phyloP scores from a whole-genome alignment of 2,329 filamentous ascomycete species.

The Moelleriella libera region DNA sequence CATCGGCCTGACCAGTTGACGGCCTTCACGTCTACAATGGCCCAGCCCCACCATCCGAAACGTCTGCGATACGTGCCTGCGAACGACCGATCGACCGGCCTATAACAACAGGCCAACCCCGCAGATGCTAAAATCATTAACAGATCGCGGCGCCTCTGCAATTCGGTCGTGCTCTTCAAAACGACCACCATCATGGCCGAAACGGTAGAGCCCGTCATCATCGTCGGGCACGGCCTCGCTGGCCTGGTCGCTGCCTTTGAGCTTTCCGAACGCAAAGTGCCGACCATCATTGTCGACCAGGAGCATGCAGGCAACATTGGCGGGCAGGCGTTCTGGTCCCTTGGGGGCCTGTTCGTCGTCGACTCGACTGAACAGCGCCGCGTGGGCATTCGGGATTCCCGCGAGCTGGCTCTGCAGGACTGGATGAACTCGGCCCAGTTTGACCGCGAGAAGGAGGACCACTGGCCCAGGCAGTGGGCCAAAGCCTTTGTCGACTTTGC shows the following conservation, averaged over 20 bases:
- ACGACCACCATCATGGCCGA: too few species aligned
- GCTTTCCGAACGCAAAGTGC: slow-evolving; percentile 34
- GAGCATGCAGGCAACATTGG: slow-evolving; percentile 42
- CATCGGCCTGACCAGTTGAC: too few species aligned
- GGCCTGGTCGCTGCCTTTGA: slow-evolving; percentile 47
- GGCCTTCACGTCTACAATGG: too few species aligned
- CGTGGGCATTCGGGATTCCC: slow-evolving; percentile 42
- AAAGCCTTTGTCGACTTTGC: slow-evolving; percentile 50
- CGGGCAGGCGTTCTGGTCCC: slow-evolving; percentile 50
- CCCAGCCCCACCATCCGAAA: too few species aligned
- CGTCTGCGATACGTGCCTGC: too few species aligned
- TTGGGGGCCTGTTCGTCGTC: slow-evolving; percentile 47
- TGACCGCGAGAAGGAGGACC: slow-evolving; percentile 39
- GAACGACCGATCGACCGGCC: too few species aligned
- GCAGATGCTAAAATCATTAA: too few species aligned
- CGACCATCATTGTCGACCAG: slow-evolving; percentile 40
- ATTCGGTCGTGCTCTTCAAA: too few species aligned
- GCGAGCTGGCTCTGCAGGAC: slow-evolving; percentile 41
- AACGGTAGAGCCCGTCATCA: slow-evolving; percentile 31
- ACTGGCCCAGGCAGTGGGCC: slow-evolving; percentile 47
- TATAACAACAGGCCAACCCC: too few species aligned
- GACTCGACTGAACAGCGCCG: slow-evolving; percentile 41
- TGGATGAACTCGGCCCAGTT: slow-evolving; percentile 45
- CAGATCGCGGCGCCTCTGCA: too few species aligned
- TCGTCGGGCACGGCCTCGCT: slow-evolving; percentile 42